These are phyloP conservation scores for Bertia moriformis DNA, from an alignment of 2,329 filamentous ascomycete genomes.

Conservation along the genomic window DNA sequence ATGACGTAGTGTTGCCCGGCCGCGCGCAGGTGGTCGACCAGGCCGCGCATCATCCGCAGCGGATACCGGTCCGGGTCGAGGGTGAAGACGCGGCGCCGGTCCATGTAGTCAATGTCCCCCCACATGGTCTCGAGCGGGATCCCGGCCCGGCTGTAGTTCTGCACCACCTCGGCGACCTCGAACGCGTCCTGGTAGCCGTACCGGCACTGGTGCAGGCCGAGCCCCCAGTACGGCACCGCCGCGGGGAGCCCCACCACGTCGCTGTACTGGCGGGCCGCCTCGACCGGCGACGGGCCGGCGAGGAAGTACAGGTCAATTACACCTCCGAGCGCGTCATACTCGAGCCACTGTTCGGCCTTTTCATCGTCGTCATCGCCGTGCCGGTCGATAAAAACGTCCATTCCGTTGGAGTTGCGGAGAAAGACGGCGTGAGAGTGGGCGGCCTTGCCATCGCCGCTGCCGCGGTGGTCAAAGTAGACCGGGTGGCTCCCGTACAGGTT, in stretches of 20 bases:
- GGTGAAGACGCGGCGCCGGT: constrained; percentile 15
- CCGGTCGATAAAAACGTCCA: constrained; percentile 45
- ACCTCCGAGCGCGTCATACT: constrained; percentile 46
- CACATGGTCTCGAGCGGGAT: constrained; percentile 28
- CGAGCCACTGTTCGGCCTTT: constrained; percentile 31
- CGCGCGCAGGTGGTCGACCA: constrained; percentile 1
- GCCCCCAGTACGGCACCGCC: constrained; percentile 34
- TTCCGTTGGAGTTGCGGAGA: constrained; percentile 35
- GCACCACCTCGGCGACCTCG: constrained; percentile 23
- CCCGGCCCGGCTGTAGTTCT: constrained; percentile 22
- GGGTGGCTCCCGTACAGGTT: constrained; percentile 53
- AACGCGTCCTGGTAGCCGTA: constrained; percentile 11
- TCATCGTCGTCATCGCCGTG: too few relatives aligned
- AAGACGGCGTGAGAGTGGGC: constrained; percentile 24
- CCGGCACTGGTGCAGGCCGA: constrained; percentile 33
- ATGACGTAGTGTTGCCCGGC: constrained; percentile 2
- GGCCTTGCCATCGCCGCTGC: too few relatives aligned
- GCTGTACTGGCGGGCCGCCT: constrained; percentile 31
- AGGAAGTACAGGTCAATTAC: constrained; percentile 37
- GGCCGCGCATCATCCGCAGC: constrained; percentile 9
- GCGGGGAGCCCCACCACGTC: constrained; percentile 29
- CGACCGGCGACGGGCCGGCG: constrained; percentile 25
- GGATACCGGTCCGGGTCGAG: constrained; percentile 14
- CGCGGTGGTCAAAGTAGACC: constrained; percentile 48
- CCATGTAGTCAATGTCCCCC: constrained; percentile 24